Evolutionary conservation across 2,329 filamentous ascomycete species (phyloP).

Genomic region (Aspergillus chevalieri): DNA sequence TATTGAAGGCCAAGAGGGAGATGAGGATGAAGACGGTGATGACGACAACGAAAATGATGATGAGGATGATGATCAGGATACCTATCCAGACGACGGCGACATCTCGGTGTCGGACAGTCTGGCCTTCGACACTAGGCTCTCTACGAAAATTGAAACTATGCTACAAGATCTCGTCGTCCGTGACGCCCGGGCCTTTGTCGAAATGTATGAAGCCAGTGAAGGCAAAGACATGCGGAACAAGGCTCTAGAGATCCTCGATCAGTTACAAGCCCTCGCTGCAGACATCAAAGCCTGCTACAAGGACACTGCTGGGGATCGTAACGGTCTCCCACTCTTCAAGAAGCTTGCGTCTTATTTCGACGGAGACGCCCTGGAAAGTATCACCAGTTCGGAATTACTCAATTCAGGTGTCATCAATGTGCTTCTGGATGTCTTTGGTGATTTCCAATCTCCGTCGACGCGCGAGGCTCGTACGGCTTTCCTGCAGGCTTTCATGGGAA

Average conservation of each 20-base stretch:
- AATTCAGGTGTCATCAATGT: conserved; percentile 84
- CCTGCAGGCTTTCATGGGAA: conserved; percentile 85
- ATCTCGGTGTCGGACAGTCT: conserved; percentile 65
- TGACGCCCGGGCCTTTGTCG: conserved; percentile 75
- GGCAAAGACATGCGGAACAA: conserved; percentile 70
- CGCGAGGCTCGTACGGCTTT: conserved; percentile 70
- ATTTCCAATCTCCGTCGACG: conserved; percentile 46
- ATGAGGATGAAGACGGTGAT: conserved; percentile 51
- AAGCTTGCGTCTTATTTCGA: conserved; percentile 79
- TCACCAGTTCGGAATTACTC: conserved; percentile 90
- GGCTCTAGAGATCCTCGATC: conserved; percentile 66
- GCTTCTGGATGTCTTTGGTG: conserved; percentile 74
- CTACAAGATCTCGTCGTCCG: conserved; percentile 68
- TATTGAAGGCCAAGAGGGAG: conserved; percentile 48
- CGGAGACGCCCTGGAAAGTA: conserved; percentile 79
- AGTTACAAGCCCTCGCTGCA: conserved; percentile 63
- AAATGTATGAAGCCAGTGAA: conserved; percentile 71
- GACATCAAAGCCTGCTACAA: conserved; percentile 69
- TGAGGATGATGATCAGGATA: conserved; percentile 48
- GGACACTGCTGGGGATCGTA: conserved; percentile 21
- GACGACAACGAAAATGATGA: conserved; percentile 49
- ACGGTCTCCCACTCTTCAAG: conserved; percentile 64
- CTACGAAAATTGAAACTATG: conserved; percentile 40
- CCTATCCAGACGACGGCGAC: conserved; percentile 38
- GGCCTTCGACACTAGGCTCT: conserved; percentile 43